Conservation (phyloP, 163 green algal species). For the Dunaliella salina region DNA sequence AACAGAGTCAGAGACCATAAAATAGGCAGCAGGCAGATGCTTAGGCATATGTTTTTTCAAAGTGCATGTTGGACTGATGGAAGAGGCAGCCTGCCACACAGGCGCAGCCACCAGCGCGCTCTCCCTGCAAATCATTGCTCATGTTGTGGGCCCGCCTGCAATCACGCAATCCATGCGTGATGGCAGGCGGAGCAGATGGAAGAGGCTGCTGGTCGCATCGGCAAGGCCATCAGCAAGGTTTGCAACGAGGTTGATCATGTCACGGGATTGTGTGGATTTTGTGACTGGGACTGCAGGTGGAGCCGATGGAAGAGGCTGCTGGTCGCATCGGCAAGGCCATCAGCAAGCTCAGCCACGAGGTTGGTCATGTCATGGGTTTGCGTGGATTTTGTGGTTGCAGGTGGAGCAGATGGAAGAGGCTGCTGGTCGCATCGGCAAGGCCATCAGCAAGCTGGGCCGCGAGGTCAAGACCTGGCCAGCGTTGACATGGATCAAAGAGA, state of each 20-base stretch:
- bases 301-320: slow-evolving; percentile 69
- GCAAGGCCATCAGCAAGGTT: slow-evolving; percentile 69
- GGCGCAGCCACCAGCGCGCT: slow-evolving; percentile 67
- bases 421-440: slow-evolving; percentile 63
- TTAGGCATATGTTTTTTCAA: too few relatives aligned
- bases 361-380: neutral
- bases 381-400: slow-evolving; percentile 19
- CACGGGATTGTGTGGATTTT: neutral
- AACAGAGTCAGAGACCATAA: too few relatives aligned
- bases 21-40: too few relatives aligned
- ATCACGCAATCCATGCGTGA: too few relatives aligned
- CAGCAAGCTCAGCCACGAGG: slow-evolving; percentile 69
- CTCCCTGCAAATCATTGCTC: slow-evolving; percentile 45
- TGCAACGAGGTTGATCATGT: slow-evolving; percentile 57
- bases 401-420: slow-evolving; percentile 78
- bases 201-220: slow-evolving; percentile 56
- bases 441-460: slow-evolving; percentile 66
- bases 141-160: too few relatives aligned
- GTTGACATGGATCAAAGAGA: slow-evolving; percentile 68
- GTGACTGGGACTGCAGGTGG: slow-evolving; percentile 52
- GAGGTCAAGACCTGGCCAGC: slow-evolving; percentile 75
- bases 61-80: too few relatives aligned
- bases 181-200: slow-evolving; percentile 76
- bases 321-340: slow-evolving; percentile 62
- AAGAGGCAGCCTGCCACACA: slow-evolving; percentile 62